Percentiles rank a stretch among this genome's conserved stretches.
Evolutionary conservation across 176 grass and related monocot genomes (phyloP).

Genomic region (Paspalum vaginatum): DNA sequence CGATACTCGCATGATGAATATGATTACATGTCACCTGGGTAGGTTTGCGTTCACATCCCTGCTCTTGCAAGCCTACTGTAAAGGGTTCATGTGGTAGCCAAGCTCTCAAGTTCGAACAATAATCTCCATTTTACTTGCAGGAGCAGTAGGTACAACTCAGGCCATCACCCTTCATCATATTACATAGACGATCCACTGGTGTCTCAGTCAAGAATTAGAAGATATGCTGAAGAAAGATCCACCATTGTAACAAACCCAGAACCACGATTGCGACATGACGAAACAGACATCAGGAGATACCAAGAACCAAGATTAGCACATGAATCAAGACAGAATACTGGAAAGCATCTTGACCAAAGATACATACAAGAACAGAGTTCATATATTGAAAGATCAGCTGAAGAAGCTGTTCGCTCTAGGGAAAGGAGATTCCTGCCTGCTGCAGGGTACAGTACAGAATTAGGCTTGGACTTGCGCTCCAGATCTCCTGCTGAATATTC

Average conservation of each 20-base stretch:
- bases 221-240: slow-evolving; percentile 48
- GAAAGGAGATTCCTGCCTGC: slow-evolving; percentile 43
- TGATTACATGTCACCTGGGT: slow-evolving; percentile 53
- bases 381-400: slow-evolving; percentile 39
- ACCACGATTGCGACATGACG: slow-evolving; percentile 19
- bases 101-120: not conserved
- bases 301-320: slow-evolving; percentile 23
- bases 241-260: slow-evolving; percentile 26
- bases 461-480: slow-evolving; percentile 29
- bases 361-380: slow-evolving; percentile 39
- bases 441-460: slow-evolving; percentile 34
- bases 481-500: slow-evolving; percentile 52
- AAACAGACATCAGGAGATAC: slow-evolving; percentile 24
- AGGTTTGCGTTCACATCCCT: slow-evolving; percentile 26
- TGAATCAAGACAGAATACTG: slow-evolving; percentile 40
- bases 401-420: slow-evolving; percentile 39
- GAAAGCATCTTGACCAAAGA: slow-evolving; percentile 44
- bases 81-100: slow-evolving; percentile 29
- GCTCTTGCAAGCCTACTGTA: not conserved
- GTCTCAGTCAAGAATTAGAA: slow-evolving; percentile 47
- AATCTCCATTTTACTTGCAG: slow-evolving; percentile 49
- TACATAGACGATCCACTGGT: slow-evolving; percentile 44
- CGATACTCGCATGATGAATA: slow-evolving; percentile 44
- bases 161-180: slow-evolving; percentile 46
- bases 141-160: slow-evolving; percentile 48